Evolutionary conservation across 1,139 yeast genomes (phyloP), one percentile per base, ranked within the genome.

Genomic region (Pichia sp.): DNA sequence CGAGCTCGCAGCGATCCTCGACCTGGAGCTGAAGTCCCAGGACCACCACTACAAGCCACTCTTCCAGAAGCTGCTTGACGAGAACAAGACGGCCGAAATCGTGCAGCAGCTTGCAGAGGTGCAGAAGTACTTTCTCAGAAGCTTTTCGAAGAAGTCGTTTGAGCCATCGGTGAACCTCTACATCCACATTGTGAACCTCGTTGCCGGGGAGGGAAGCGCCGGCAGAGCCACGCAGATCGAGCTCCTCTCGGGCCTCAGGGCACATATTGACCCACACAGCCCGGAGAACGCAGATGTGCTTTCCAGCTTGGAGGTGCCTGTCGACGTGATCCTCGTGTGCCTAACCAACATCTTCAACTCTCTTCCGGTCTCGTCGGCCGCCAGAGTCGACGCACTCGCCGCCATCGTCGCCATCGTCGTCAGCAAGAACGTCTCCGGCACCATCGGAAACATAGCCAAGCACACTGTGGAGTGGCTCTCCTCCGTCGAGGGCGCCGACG

Each of bases 1-100:
- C 26, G 72, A 69, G 54, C 66, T 65, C 51, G 69, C 66, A 16
- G 70, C 68, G 10, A 62, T 64, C 52, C 55, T 69, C 16, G 71
- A 68, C 50, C 52, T 61, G 16, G 69, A 66, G 48, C 55, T 63
- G 34, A 60, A 61, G 47, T 34, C 58, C 4, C 55, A 51, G 16
- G 54, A 49, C 3, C 53, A 57, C 29, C 54, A 57, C 38, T 56
- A 61, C 45, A 59, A 57, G 47, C 38, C 57, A 2, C 23, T 50
- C 23, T 61, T 62, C 42, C 62, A 63, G 49, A 41, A 50, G 29
- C 46, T 64, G 30, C 50, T 62, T 7, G 65, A 63, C 41, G 60
- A 57, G 36, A 65, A 63, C 26, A 57, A 62, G 45, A 59, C 57
- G 29, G 60, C 59, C 34, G 63, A 62, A 19, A 58, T 67, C 29